Base-by-base conservation (phyloP, 192 early-diverging fungal genomes). In the Coemansia sp. region DNA sequence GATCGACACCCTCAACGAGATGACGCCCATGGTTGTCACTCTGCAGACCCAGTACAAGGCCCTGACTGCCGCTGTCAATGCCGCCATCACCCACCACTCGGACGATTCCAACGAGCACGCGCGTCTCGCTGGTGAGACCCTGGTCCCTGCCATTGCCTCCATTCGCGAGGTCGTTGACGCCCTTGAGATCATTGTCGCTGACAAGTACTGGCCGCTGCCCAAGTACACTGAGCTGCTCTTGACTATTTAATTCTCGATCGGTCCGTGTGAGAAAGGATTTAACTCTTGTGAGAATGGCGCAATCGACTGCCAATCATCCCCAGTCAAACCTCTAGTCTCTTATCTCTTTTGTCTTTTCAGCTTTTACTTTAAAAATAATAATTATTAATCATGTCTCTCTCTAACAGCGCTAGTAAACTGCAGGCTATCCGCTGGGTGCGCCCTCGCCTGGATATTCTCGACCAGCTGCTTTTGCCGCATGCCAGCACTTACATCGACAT, bases 131-230 rank as follows among this genome's bases (percentile, higher is more conserved):
- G 76, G 84, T 58, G 69, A 80, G 19, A 77, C 76, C 57, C 74
- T 99, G 21, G 77, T 89, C 11, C 88, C 89, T 16, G 74, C 80
- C 32, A 92, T 99, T 84, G 89, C 93, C 62, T 76, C 79, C 37
- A 86, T 89, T 46, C 89, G 97, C 64, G 49, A 59, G 7, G 73
- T 85, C 16, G 88, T 90, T 43, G 96, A 97, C 74, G 68, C 68
- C 44, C 84, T 99, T 37, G 96, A 99, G 85, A 61, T 73, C n/a
- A 55, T 91, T 30, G 86, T 93, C 50, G 89, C 91, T 32, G 95
- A 98, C 88, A 96, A 94, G 89, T 88, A 85, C 84, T 99, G 96
- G 95, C 95, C 95, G 33, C 90, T 93, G 79, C 97, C 97, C 82
- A 96, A 95, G 86, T 98, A 98, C 88, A 89, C 91, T 33, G 95